phyloP scores from a whole-genome alignment of 1,139 yeast species.

The Geotrichum reessii region DNA sequence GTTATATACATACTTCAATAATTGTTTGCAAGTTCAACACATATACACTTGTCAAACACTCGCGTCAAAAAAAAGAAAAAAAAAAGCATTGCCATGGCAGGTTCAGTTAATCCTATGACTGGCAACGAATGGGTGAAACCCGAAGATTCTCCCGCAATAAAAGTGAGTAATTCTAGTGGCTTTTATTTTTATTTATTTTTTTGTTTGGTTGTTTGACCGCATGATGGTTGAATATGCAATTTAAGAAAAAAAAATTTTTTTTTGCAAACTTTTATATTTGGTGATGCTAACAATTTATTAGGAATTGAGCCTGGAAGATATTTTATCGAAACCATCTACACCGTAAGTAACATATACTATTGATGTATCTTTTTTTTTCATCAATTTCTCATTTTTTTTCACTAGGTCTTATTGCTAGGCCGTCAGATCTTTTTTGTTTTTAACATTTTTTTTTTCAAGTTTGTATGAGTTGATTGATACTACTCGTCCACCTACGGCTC shows the following conservation, averaged over 20 bases:
- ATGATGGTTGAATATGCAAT: too few species aligned
- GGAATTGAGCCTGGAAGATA: constrained; percentile 16
- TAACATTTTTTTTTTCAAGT: not conserved
- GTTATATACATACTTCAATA: too few species aligned
- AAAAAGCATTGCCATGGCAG: not conserved
- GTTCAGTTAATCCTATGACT: constrained; percentile 9
- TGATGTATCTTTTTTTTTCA: not conserved
- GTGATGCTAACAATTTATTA: not conserved
- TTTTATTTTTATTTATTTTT: too few species aligned
- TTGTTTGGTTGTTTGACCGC: too few species aligned
- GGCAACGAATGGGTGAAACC: constrained; percentile 10
- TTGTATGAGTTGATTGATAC: constrained; percentile 17
- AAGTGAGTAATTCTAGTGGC: not conserved
- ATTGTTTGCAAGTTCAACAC: too few species aligned
- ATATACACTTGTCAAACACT: too few species aligned
- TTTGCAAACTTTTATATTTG: not conserved
- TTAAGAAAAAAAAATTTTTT: too few species aligned
- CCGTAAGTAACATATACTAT: constrained; percentile 1
- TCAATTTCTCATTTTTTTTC: not conserved
- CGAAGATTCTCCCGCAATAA: not conserved
- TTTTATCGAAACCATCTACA: constrained; percentile 11
- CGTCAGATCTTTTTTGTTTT: too few species aligned
- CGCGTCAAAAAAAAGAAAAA: too few species aligned
- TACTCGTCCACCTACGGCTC: not conserved
- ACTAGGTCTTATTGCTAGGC: not conserved